These are phyloP conservation scores for Thraustotheca clavata DNA, from an alignment of 352 stramenopile genomes.

Conservation along the genomic window DNA sequence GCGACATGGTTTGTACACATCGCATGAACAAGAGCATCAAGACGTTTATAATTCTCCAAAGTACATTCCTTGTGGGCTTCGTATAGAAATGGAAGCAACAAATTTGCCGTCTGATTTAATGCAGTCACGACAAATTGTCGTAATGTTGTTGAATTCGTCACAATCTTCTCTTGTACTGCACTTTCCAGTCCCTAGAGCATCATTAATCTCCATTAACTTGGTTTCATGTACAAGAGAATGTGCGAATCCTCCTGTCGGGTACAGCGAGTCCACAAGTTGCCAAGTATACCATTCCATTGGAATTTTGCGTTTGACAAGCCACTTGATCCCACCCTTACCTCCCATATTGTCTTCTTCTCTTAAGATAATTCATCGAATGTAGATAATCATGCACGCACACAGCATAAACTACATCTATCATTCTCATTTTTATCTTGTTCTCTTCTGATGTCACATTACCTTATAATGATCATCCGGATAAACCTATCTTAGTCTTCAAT, in stretches of 20 bases:
- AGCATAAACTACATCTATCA: too few species aligned
- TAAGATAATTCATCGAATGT: too few species aligned
- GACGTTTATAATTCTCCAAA: constrained; percentile 34
- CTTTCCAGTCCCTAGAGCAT: constrained; percentile 42
- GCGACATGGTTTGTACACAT: constrained; percentile 76
- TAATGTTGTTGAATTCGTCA: constrained; percentile 33
- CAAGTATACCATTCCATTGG: constrained; percentile 28
- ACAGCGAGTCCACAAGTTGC: constrained; percentile 81
- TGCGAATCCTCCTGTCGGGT: constrained; percentile 72
- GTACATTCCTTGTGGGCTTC: constrained; percentile 27
- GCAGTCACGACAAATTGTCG: constrained; percentile 47
- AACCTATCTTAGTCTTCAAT: too few species aligned
- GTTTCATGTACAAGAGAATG: constrained; percentile 37
- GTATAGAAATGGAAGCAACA: constrained; percentile 62
- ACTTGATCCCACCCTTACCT: too few species aligned
- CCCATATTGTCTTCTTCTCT: too few species aligned
- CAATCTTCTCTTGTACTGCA: constrained; percentile 59
- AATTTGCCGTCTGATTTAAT: constrained; percentile 65
- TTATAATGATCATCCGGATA: too few species aligned
- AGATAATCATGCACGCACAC: too few species aligned
- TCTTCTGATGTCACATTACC: too few species aligned
- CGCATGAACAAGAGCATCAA: constrained; percentile 44
- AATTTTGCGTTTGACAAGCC: too few species aligned
- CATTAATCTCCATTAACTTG: background rate
- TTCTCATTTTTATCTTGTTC: too few species aligned